Evolutionary conservation across 768 basidiomycete species (phyloP).

Genomic region (Tricholoma sp.): DNA sequence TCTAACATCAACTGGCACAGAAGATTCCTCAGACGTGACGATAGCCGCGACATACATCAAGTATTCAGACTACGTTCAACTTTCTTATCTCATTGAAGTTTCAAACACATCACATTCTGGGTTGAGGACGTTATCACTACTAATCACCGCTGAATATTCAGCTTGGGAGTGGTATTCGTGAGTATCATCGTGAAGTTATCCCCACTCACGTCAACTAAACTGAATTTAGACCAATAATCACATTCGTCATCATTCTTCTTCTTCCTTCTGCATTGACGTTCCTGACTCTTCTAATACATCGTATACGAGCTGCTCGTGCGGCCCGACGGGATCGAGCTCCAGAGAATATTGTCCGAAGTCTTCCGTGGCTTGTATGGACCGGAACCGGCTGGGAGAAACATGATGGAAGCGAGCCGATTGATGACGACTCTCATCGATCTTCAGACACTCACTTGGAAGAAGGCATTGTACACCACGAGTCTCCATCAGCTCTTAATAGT

Average conservation of each 20-base stretch:
- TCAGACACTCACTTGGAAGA: constrained; percentile 35
- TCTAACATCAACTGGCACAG: constrained; percentile 31
- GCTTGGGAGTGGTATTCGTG: constrained; percentile 94
- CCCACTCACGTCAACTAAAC: constrained; percentile 9
- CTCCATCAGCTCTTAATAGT: constrained; percentile 20
- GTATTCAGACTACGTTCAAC: constrained; percentile 69
- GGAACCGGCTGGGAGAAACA: constrained; percentile 80
- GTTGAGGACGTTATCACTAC: constrained; percentile 65
- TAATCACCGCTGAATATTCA: constrained; percentile 75
- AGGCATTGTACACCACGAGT: constrained; percentile 17
- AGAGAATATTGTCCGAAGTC: constrained; percentile 67
- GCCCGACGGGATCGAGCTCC: constrained; percentile 83
- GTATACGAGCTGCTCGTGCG: constrained; percentile 76
- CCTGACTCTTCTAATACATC: constrained; percentile 84
- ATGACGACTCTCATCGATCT: constrained; percentile 23
- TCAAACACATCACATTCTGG: constrained; percentile 82
- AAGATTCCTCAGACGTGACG: constrained; percentile 77
- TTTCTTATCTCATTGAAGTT: constrained; percentile 62
- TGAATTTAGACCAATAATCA: constrained; percentile 65
- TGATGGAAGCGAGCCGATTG: constrained; percentile 34
- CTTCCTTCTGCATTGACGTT: constrained; percentile 89
- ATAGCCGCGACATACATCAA: constrained; percentile 89
- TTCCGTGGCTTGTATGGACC: constrained; percentile 84
- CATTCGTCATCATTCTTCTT: constrained; percentile 82
- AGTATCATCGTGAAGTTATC: constrained; percentile 21